Percentiles rank a stretch among this genome's conserved stretches.
phyloP scores from a whole-genome alignment of 257 asterid genomes.

The Anisodus acutangulus region DNA sequence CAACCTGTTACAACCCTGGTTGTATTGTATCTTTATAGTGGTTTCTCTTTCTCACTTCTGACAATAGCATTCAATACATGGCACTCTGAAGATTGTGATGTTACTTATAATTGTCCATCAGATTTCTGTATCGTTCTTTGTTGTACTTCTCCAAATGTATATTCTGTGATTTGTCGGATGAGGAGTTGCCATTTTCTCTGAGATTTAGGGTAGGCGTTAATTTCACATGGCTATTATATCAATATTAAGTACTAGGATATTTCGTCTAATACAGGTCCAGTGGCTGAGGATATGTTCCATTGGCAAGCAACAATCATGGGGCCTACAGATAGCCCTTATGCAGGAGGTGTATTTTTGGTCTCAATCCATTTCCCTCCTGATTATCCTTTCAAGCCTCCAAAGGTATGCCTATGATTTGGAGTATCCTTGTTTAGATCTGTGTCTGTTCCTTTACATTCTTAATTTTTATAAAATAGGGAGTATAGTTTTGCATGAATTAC shows the following conservation, averaged over 20 bases:
- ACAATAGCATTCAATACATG: background rate
- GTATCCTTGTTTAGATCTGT: background rate
- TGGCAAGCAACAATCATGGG: constrained; percentile 61
- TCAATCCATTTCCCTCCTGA: constrained; percentile 56
- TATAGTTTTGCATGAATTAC: background rate
- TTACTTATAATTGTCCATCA: too few species aligned
- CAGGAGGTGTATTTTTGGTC: constrained; percentile 55
- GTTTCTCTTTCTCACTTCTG: background rate
- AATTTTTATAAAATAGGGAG: background rate
- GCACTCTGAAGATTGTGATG: background rate
- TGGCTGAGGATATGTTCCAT: constrained; percentile 57
- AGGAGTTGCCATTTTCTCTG: background rate
- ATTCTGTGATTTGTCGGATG: background rate
- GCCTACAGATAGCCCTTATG: constrained; percentile 54
- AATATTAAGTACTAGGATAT: background rate
- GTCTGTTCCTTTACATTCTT: constrained; percentile 5
- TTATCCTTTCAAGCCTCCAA: constrained; percentile 56
- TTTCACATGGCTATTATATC: background rate
- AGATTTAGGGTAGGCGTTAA: background rate
- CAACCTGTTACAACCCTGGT: background rate
- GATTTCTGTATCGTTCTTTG: background rate
- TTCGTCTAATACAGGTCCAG: constrained; percentile 43
- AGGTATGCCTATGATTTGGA: constrained; percentile 34
- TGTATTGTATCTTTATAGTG: background rate
- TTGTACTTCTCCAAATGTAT: background rate